Conservation (phyloP, 2,329 filamentous ascomycete genomes). For the Balansia obtecta region DNA sequence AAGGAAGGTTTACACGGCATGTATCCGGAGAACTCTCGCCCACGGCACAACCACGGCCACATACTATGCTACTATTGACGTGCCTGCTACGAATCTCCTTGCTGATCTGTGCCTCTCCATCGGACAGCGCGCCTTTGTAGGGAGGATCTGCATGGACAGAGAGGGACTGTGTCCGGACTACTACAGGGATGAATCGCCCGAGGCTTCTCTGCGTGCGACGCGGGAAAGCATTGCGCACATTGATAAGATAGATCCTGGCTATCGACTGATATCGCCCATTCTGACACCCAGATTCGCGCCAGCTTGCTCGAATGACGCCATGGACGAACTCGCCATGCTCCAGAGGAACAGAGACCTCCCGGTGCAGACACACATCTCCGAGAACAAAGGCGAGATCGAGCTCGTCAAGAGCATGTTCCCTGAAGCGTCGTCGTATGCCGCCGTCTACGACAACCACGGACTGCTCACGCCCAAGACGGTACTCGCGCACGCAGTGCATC, state of each 20-base stretch:
- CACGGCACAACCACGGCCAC: slow-evolving; percentile 87
- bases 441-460: slow-evolving; percentile 63
- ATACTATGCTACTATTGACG: slow-evolving; percentile 89
- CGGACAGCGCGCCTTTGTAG: slow-evolving; percentile 84
- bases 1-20: slow-evolving; percentile 59
- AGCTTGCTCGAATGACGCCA: slow-evolving; percentile 44
- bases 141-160: slow-evolving; percentile 90
- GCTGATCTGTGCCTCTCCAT: slow-evolving; percentile 66
- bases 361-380: slow-evolving; percentile 81
- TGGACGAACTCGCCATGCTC: slow-evolving; percentile 52
- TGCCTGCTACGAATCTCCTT: slow-evolving; percentile 80
- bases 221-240: slow-evolving; percentile 53
- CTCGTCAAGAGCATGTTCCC: slow-evolving; percentile 64
- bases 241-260: slow-evolving; percentile 48
- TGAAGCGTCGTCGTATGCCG: slow-evolving; percentile 49
- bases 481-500: slow-evolving; percentile 74
- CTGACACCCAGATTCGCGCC: slow-evolving; percentile 64
- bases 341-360: slow-evolving; percentile 51
- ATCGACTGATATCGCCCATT: slow-evolving; percentile 60
- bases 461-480: slow-evolving; percentile 64
- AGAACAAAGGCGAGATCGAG: slow-evolving; percentile 62
- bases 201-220: slow-evolving; percentile 43
- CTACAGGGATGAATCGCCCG: slow-evolving; percentile 63
- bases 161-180: slow-evolving; percentile 52
- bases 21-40: slow-evolving; percentile 67